Evolutionary conservation across 2,329 filamentous ascomycete species (phyloP), one percentile per base, ranked within the genome.

Genomic region (Orbilia ellipsospora): DNA sequence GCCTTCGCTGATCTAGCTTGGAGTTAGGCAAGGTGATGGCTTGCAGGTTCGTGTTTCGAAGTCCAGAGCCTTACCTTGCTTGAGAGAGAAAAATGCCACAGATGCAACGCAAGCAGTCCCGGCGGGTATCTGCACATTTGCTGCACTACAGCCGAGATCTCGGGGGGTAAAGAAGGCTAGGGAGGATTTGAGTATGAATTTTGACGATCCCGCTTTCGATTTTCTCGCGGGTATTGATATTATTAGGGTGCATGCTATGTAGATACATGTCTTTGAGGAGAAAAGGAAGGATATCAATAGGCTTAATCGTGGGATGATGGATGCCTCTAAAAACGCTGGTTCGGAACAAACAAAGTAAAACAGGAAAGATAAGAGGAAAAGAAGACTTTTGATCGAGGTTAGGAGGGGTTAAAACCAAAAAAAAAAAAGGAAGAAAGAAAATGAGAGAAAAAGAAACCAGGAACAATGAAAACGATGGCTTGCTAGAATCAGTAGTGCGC

Each of bases 221-320:
- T 57, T 40, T 28, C 44, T 45, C 44, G 55, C 55, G 55, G 55
- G 23, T 16, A 15, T 12, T 15, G 12, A 59, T 18, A n/a, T 59
- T 23, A 42, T 59, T 55, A 55, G 18, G 48, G n/a, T 28, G 15
- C 65, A 55, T 61, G 18, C 55, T 61, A 55, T 60, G 56, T 60
- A 48, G 61, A 42, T 55, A 62, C 52, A 69, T 69, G 65, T 42
- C 56, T 56, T 48, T 48, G 2, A 48, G 55, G 10, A 28, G 36
- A 44, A 60, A 18, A 2, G 18, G 7, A n/a, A 4, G 56, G 8
- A 60, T 7, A 28, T 8, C 26, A 20, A 36, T 42, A 42, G 31
- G 36, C 18, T 59, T 45, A 1, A n/a, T 36, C 8, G 42, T 26
- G 40, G 12, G 52, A 52, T 23, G 48, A 40, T 68, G 54, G 59